A percentile compares a stretch with the other conserved stretches of the same genome.
Evolutionary conservation across 2,329 filamentous ascomycete genomes (phyloP).

Genomic region (Colletotrichum magnum): DNA sequence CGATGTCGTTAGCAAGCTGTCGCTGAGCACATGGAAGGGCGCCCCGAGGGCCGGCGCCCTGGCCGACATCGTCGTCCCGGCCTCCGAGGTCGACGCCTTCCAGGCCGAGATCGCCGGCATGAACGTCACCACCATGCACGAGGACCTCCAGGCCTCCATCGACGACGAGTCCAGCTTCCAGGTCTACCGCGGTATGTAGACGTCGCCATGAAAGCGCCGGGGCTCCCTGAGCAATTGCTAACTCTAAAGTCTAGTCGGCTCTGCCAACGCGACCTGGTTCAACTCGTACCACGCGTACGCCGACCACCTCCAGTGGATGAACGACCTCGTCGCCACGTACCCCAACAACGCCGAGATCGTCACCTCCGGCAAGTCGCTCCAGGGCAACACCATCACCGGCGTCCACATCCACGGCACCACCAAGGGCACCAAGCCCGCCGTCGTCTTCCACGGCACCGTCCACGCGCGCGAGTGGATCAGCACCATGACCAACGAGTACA

Average conservation of each 20-base stretch:
- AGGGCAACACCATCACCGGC: slow-evolving; percentile 68
- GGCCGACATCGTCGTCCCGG: slow-evolving; percentile 59
- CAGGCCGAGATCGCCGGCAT: slow-evolving; percentile 48
- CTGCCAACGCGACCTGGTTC: slow-evolving; percentile 55
- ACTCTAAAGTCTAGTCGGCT: slow-evolving; percentile 17
- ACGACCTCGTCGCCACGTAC: slow-evolving; percentile 53
- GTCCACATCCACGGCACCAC: slow-evolving; percentile 61
- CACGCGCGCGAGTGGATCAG: slow-evolving; percentile 69
- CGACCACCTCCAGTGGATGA: slow-evolving; percentile 58
- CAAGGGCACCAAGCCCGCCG: slow-evolving; percentile 57
- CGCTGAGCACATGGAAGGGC: slow-evolving; percentile 55
- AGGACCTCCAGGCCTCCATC: slow-evolving; percentile 57
- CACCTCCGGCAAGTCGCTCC: slow-evolving; percentile 55
- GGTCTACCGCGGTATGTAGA: slow-evolving; percentile 43
- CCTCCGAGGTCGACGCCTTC: slow-evolving; percentile 52
- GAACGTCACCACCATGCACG: slow-evolving; percentile 53
- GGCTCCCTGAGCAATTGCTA: neutral
- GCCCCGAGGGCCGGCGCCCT: slow-evolving; percentile 51
- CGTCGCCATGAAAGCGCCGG: too few relatives aligned
- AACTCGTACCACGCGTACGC: slow-evolving; percentile 61
- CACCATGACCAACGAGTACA: slow-evolving; percentile 58
- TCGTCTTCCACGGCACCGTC: slow-evolving; percentile 64
- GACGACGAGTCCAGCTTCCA: slow-evolving; percentile 51
- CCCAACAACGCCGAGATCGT: slow-evolving; percentile 58
- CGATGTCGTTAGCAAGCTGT: slow-evolving; percentile 51